Base-by-base conservation (phyloP, 176 grass and related monocot species). In the bread wheat (Triticum aestivum) region DNA sequence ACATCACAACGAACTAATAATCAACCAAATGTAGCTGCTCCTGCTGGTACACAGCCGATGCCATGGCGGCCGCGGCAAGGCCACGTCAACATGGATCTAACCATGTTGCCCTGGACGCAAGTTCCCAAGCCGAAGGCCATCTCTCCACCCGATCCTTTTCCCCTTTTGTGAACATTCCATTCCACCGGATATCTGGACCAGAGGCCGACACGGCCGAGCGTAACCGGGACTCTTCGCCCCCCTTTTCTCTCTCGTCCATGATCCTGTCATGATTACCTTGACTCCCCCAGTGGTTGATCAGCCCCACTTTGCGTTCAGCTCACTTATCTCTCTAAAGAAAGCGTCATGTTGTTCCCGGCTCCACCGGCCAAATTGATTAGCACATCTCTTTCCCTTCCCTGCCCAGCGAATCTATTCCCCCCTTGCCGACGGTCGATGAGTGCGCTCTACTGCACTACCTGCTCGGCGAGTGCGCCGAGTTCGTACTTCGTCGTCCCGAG, bases 301-400 rank as follows among this genome's bases (percentile, higher is more conserved):
- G 81, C 75, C 58, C 29, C 85, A 11, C 68, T 39, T 80, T 87
- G 89, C 89, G 75, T 85, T 91, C 83, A 15, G 35, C 68, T n/a
- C 21, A 38, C 85, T 80, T 79, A 84, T 37, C 30, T 86, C 37
- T 64, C 29, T 74, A 26, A 3, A 20, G 80, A 84, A 84, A 56
- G n/a, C 74, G 68, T 30, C 65, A 7, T 9, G 30, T 18, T 49
- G 15, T 49, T 14, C 27, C 41, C 11, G 39, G 37, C 72, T 76
- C 82, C 82, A 75, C 26, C 54, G 6, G 11, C 37, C 45, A 49
- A 49, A 49, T 49, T 49, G 45, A 49, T 49, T 23, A 45, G 24
- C 42, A 13, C 35, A 1, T 42, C 32, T 35, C 13, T 59, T 54
- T 32, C 24, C 41, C 37, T 56, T 51, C 42, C 32, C 58, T 26